Percentiles rank a stretch among this genome's conserved stretches.
Evolutionary conservation across 345 rosid genomes (phyloP).

Genomic region (Hibiscus trionum): DNA sequence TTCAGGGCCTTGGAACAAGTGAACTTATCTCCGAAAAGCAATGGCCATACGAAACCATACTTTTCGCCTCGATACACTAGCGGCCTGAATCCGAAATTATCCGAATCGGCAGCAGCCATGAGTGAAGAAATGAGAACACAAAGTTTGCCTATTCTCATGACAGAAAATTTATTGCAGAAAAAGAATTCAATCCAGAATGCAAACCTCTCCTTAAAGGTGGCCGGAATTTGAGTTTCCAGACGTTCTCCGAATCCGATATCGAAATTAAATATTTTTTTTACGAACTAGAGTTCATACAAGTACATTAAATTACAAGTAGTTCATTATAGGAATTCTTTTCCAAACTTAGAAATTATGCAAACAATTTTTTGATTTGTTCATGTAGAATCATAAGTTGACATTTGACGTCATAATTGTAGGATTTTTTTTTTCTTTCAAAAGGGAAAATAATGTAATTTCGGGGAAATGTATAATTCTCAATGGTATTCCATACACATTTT

Average conservation of each 20-base stretch:
- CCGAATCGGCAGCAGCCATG: background rate
- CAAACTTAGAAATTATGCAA: background rate
- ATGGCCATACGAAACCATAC: background rate
- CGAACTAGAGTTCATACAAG: background rate
- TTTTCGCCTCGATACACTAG: slow-evolving; percentile 23
- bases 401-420: background rate
- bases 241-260: too few relatives aligned
- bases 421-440: slow-evolving; percentile 2
- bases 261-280: too few relatives aligned
- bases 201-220: background rate
- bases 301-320: slow-evolving; percentile 2
- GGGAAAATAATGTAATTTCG: background rate
- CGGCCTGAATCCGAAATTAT: slow-evolving; percentile 5
- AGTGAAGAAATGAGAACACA: slow-evolving; percentile 9
- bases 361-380: slow-evolving; percentile 6
- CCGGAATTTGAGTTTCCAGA: too few relatives aligned
- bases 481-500: background rate
- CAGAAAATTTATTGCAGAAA: background rate
- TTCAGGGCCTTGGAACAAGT: slow-evolving; percentile 76
- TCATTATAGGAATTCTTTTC: slow-evolving; percentile 50
- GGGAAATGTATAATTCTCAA: background rate
- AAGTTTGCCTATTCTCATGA: slow-evolving; percentile 3
- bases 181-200: background rate
- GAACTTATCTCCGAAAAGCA: slow-evolving; percentile 67
- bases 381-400: slow-evolving; percentile 7